Evolutionary conservation across 1,139 yeast genomes (phyloP), one percentile per base, ranked within the genome.

Genomic region (Suhomyces bribrorum): DNA sequence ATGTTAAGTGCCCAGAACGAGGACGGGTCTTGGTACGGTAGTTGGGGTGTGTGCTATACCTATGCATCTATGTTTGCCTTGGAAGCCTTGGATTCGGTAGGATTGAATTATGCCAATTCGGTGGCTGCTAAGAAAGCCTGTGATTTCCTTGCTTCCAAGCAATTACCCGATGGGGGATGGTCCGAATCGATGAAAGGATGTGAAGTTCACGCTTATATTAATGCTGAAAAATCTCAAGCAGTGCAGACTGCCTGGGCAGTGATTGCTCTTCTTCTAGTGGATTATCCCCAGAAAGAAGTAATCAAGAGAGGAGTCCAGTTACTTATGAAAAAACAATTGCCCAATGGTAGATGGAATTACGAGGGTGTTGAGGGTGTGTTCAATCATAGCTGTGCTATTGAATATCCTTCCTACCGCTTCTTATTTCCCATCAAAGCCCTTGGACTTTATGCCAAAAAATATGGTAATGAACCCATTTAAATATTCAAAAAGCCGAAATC

Each of bases 1-100:
- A 87, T 94, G 33, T 76, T 77, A 36, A 60, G 68, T 4, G 76
- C 77, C 2, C 98, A 94, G 61, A 69, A 73, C 31, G 56, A 59
- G 0, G 96, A 92, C 59, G 99, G 99, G 0, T 83, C 96, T 7
- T 94, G 98, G 97, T 94, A 90, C 59, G 99, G 99, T 1, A 83
- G 90, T 30, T 94, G 99, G 99, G 99, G 98, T 30, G 84, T 94
- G 8, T 94, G 99, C 57, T 89, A 77, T 57, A 87, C 97, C 0
- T 94, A 94, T 62, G 97, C 98, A 0, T 86, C 92, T 1, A 94
- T 94, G 98, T 94, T 94, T 76, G 98, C 99, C 0, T 64, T 92
- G 23, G 99, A 94, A 53, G 97, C 98, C 0, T 70, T 92, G 37
- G 69, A 79, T 28, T 77, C 94, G 3, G 83, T 84, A 17, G 87